phyloP scores from a whole-genome alignment of 305 asterid genomes.

The Fraxinus baroniana region DNA sequence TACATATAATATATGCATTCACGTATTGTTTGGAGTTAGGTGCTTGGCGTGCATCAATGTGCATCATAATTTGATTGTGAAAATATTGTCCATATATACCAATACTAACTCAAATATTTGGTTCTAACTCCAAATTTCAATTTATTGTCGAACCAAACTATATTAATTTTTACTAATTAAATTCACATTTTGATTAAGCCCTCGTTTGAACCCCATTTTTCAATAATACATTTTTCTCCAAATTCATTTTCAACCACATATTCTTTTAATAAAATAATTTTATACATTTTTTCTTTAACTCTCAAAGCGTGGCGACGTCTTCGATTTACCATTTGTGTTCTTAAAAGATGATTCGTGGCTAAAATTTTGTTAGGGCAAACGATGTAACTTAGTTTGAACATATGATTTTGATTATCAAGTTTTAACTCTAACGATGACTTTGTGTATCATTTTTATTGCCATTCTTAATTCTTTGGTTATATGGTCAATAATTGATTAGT shows the following conservation, averaged over 20 bases:
- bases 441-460: background rate
- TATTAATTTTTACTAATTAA: background rate
- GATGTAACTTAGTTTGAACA: background rate
- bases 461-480: too few species aligned
- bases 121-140: background rate
- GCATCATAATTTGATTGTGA: constrained; percentile 39
- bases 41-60: constrained; percentile 56
- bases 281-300: too few species aligned
- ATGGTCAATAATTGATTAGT: background rate
- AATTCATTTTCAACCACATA: too few species aligned
- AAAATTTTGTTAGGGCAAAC: background rate
- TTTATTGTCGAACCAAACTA: background rate
- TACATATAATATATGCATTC: background rate
- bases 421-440: background rate
- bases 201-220: too few species aligned
- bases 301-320: background rate
- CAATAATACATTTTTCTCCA: too few species aligned
- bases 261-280: too few species aligned
- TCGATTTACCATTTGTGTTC: background rate
- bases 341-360: background rate
- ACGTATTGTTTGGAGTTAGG: constrained; percentile 34
- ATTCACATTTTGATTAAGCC: background rate
- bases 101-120: constrained; percentile 13
- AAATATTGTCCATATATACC: constrained; percentile 22
- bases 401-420: background rate